These are phyloP conservation scores for Phialophora expanda DNA, from an alignment of 2,329 filamentous ascomycete species.

Conservation along the genomic window DNA sequence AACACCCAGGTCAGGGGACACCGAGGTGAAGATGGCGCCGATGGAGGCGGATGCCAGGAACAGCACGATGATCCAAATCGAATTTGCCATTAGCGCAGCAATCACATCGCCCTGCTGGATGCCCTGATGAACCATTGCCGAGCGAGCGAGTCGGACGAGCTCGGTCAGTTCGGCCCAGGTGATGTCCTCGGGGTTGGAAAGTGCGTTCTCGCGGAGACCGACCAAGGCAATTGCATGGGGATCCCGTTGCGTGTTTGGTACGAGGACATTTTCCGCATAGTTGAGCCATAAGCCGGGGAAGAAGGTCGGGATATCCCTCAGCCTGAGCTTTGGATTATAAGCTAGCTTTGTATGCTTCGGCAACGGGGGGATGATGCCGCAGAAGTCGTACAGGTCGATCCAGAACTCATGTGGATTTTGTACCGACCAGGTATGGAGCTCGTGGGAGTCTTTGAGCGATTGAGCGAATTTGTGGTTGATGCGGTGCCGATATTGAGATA, in stretches of 20 bases:
- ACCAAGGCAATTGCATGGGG: slow-evolving; percentile 47
- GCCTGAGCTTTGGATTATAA: slow-evolving; percentile 46
- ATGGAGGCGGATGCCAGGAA: slow-evolving; percentile 51
- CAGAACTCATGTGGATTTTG: slow-evolving; percentile 51
- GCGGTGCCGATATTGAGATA: slow-evolving; percentile 35
- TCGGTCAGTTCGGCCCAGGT: slow-evolving; percentile 51
- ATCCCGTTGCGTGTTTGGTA: slow-evolving; percentile 42
- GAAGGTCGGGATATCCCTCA: slow-evolving; percentile 48
- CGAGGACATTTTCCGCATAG: slow-evolving; percentile 51
- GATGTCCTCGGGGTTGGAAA: slow-evolving; percentile 42
- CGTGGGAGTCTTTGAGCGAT: slow-evolving; percentile 40
- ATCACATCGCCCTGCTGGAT: slow-evolving; percentile 48
- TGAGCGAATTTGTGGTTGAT: slow-evolving; percentile 34
- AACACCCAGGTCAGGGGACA: slow-evolving; percentile 52
- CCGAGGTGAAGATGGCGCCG: slow-evolving; percentile 53
- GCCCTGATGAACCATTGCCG: slow-evolving; percentile 47
- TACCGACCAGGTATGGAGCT: slow-evolving; percentile 51
- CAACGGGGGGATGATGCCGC: slow-evolving; percentile 43
- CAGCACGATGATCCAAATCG: slow-evolving; percentile 50
- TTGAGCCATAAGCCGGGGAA: slow-evolving; percentile 48
- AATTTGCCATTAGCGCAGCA: slow-evolving; percentile 51
- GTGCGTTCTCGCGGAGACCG: slow-evolving; percentile 48
- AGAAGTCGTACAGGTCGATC: slow-evolving; percentile 51
- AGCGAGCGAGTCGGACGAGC: slow-evolving; percentile 46
- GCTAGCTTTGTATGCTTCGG: slow-evolving; percentile 44